Percentiles rank a stretch among this genome's conserved stretches.
phyloP scores from a whole-genome alignment of 1,284 basidiomycete species.

The Xerocomus nothofagi region DNA sequence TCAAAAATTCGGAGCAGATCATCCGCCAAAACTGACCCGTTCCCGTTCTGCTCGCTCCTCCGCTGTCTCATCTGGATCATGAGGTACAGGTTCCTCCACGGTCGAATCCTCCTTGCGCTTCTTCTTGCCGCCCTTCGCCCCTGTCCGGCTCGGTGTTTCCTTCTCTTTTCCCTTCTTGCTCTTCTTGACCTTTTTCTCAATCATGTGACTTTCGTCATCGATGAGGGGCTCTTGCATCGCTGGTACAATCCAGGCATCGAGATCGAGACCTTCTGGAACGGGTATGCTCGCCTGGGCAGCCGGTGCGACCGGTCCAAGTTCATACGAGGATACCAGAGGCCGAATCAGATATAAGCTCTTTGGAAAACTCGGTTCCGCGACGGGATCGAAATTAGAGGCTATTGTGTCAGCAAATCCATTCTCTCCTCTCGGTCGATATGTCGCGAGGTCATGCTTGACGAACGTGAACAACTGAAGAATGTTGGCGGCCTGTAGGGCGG shows the following conservation, averaged over 20 bases:
- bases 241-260: slow-evolving; percentile 83
- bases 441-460: slow-evolving; percentile 75
- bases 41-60: slow-evolving; percentile 61
- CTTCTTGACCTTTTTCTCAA: slow-evolving; percentile 40
- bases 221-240: slow-evolving; percentile 47
- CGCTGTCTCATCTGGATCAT: slow-evolving; percentile 48
- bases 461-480: slow-evolving; percentile 78
- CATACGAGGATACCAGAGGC: slow-evolving; percentile 78
- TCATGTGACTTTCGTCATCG: slow-evolving; percentile 32
- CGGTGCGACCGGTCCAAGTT: slow-evolving; percentile 83
- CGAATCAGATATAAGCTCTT: slow-evolving; percentile 88
- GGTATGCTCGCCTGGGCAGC: slow-evolving; percentile 81
- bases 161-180: slow-evolving; percentile 54
- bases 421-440: slow-evolving; percentile 50
- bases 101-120: slow-evolving; percentile 36
- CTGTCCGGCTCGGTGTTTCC: slow-evolving; percentile 36
- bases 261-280: slow-evolving; percentile 81
- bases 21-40: slow-evolving; percentile 43
- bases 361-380: slow-evolving; percentile 58
- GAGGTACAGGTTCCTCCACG: slow-evolving; percentile 28
- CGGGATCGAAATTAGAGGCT: slow-evolving; percentile 39
- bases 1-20: background rate
- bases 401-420: slow-evolving; percentile 41
- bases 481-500: slow-evolving; percentile 66
- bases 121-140: slow-evolving; percentile 34